phyloP scores from a whole-genome alignment of 257 asterid species.

The Scutellaria baicalensis region DNA sequence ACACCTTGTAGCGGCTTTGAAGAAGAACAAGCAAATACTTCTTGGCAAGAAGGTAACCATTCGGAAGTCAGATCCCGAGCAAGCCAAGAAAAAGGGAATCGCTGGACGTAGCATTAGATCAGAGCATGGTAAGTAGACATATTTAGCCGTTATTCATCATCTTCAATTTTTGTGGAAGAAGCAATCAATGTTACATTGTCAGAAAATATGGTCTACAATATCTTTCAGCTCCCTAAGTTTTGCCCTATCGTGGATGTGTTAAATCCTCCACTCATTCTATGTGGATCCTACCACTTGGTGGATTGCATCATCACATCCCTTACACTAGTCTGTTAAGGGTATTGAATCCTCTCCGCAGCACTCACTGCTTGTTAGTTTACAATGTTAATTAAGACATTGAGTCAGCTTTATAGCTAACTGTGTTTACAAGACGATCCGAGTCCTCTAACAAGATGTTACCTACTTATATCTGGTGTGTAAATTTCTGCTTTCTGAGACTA shows the following conservation, averaged over 20 bases:
- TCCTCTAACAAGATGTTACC: background rate
- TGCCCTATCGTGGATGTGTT: too few species aligned
- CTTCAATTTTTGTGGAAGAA: background rate
- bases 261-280: too few species aligned
- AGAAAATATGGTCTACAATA: too few species aligned
- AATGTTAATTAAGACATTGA: too few species aligned
- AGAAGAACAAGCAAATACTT: slow-evolving; percentile 58
- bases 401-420: too few species aligned
- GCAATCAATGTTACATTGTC: background rate
- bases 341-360: too few species aligned
- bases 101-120: slow-evolving; percentile 24
- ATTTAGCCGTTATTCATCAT: background rate
- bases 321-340: too few species aligned
- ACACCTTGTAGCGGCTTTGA: slow-evolving; percentile 72
- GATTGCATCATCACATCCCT: too few species aligned
- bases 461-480: background rate
- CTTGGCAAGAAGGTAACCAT: slow-evolving; percentile 68
- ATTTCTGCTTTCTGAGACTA: background rate
- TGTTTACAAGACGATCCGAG: too few species aligned
- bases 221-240: too few species aligned
- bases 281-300: too few species aligned
- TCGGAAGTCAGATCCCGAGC: slow-evolving; percentile 67
- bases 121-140: slow-evolving; percentile 37
- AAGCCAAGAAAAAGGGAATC: slow-evolving; percentile 43
- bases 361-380: too few species aligned